Percentiles rank a stretch among this genome's conserved stretches.
Conservation (phyloP, 441 rosid genomes). For the Viola pubescens region DNA sequence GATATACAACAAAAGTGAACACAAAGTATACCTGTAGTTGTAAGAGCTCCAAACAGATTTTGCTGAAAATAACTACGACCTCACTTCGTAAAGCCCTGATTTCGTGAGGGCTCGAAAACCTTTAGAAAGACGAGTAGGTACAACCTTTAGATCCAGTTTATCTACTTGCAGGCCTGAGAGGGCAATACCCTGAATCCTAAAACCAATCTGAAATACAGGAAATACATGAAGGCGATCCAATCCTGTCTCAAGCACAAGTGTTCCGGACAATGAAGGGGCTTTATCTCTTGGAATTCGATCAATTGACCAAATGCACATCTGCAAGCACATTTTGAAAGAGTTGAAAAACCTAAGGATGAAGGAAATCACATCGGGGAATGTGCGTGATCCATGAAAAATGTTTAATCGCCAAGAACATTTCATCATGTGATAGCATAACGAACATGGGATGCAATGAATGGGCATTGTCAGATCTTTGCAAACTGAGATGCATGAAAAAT, state of each 20-base stretch:
- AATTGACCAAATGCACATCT: slow-evolving; percentile 83
- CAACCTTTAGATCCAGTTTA: slow-evolving; percentile 60
- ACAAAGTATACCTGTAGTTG: no score
- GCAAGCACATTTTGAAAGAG: slow-evolving; percentile 19
- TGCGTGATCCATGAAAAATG: no score
- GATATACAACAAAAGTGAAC: not conserved
- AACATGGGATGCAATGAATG: not conserved
- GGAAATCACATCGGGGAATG: no score
- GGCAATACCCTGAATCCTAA: slow-evolving; percentile 79
- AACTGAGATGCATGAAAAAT: not conserved
- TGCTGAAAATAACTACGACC: slow-evolving; percentile 35
- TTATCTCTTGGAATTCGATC: slow-evolving; percentile 81
- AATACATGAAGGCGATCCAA: slow-evolving; percentile 64
- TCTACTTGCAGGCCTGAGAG: slow-evolving; percentile 82
- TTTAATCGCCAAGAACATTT: not conserved
- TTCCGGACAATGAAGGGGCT: slow-evolving; percentile 74
- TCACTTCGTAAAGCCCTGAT: slow-evolving; percentile 68
- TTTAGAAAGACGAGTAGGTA: slow-evolving; percentile 70
- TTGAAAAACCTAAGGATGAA: not conserved
- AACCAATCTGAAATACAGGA: slow-evolving; percentile 64
- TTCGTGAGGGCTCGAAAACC: slow-evolving; percentile 85
- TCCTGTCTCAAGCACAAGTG: slow-evolving; percentile 51
- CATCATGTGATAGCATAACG: not conserved
- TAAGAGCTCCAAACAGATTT: no score
- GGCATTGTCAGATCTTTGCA: not conserved